A percentile compares a stretch with the other conserved stretches of the same genome.
These are phyloP conservation scores for Saitozyma sp. DNA, from an alignment of 768 basidiomycete species.

Conservation along the genomic window DNA sequence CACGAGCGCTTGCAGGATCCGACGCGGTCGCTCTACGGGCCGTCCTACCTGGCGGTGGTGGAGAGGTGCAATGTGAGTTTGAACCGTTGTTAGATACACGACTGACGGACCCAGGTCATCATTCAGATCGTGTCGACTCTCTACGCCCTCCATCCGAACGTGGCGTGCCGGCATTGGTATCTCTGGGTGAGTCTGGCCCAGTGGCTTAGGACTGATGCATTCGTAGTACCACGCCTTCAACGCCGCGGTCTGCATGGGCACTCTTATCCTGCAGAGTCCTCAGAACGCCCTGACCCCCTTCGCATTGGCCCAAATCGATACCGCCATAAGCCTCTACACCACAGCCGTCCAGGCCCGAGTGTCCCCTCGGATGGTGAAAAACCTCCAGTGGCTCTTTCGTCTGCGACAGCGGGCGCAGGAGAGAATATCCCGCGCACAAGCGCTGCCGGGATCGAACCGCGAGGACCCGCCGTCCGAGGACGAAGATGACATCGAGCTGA, in stretches of 20 bases:
- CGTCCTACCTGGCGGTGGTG: constrained; percentile 21
- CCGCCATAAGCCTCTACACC: constrained; percentile 19
- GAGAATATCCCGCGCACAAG: too few species aligned
- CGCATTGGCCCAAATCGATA: constrained; percentile 23
- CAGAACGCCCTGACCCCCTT: constrained; percentile 20
- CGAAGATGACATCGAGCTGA: constrained; percentile 17
- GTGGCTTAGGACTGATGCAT: neutral
- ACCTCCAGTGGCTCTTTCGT: constrained; percentile 28
- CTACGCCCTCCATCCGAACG: constrained; percentile 17
- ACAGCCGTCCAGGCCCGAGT: constrained; percentile 13
- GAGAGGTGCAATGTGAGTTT: constrained; percentile 32
- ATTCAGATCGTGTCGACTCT: constrained; percentile 23
- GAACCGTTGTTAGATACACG: neutral
- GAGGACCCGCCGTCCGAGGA: neutral
- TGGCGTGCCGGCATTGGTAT: constrained; percentile 27
- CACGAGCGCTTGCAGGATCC: constrained; percentile 24
- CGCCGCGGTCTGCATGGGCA: constrained; percentile 33
- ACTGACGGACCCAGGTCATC: constrained; percentile 15
- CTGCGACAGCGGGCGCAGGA: neutral
- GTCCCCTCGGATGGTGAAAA: constrained; percentile 18
- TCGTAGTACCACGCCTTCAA: constrained; percentile 37
- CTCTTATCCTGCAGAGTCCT: constrained; percentile 23
- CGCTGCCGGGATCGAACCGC: neutral
- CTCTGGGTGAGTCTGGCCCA: constrained; percentile 19
- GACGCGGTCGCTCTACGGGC: constrained; percentile 16